Evolutionary conservation across 495 filamentous ascomycete genomes (phyloP).

Genomic region (Oidiodendron maius): DNA sequence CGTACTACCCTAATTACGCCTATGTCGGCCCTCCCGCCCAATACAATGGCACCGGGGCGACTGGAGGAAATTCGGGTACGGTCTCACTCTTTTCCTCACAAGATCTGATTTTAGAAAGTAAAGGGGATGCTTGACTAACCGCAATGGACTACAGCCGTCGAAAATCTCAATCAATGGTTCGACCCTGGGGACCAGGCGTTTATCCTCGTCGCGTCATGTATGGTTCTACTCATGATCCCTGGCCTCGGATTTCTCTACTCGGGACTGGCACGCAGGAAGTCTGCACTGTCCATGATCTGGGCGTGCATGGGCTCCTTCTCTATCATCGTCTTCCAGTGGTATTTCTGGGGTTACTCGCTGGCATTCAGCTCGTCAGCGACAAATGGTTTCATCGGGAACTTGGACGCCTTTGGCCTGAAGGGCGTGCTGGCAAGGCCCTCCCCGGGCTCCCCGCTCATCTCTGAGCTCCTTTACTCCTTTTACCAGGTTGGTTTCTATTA

Average conservation of each 20-base stretch:
- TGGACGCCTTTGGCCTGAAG: constrained; percentile 79
- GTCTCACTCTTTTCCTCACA: background rate
- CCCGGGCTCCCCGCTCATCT: constrained; percentile 72
- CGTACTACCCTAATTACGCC: constrained; percentile 45
- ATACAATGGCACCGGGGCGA: constrained; percentile 71
- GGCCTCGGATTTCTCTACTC: constrained; percentile 82
- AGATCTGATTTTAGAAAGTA: background rate
- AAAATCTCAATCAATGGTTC: constrained; percentile 76
- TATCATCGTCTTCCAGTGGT: constrained; percentile 94
- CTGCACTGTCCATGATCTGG: constrained; percentile 91
- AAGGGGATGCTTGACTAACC: constrained; percentile 45
- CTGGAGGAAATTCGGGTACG: constrained; percentile 82
- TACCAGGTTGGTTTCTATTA: constrained; percentile 52
- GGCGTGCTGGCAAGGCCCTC: constrained; percentile 75
- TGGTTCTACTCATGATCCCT: constrained; percentile 90
- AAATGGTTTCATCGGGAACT: constrained; percentile 76
- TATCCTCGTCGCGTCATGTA: constrained; percentile 85
- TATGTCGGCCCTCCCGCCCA: constrained; percentile 70
- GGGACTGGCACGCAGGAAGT: constrained; percentile 93
- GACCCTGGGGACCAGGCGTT: constrained; percentile 62
- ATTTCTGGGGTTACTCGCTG: constrained; percentile 98
- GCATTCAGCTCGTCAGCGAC: constrained; percentile 74
- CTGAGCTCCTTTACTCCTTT: constrained; percentile 86
- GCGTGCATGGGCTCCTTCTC: constrained; percentile 84
- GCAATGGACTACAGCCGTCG: constrained; percentile 10